phyloP scores from a whole-genome alignment of 2,329 filamentous ascomycete genomes.

The Paracoccidioides brasiliensis region DNA sequence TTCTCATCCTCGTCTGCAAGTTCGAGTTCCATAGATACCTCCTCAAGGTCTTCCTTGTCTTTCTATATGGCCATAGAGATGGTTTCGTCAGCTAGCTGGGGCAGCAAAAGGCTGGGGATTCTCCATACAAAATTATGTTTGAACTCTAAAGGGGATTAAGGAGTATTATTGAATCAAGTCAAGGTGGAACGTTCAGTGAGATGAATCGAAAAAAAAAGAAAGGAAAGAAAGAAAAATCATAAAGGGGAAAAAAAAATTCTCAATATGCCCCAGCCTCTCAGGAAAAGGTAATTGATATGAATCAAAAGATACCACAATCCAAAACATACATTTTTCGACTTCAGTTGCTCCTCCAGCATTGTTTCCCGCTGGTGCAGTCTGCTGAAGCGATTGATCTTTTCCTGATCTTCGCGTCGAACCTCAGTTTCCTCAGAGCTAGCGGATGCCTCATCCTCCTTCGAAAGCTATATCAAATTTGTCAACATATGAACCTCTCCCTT shows the following conservation, averaged over 20 bases:
- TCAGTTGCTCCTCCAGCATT: conserved; percentile 64
- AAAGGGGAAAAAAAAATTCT: neutral
- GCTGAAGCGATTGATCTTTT: conserved; percentile 98
- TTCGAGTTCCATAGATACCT: conserved; percentile 81
- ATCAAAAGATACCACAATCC: neutral
- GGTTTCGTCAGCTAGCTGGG: neutral
- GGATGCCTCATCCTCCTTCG: conserved; percentile 76
- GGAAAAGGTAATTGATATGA: neutral
- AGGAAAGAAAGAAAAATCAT: no score
- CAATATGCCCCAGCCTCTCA: neutral
- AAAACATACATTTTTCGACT: conserved; percentile 58
- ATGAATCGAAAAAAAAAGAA: no score
- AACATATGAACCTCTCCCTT: neutral
- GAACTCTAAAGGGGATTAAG: neutral
- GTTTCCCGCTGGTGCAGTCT: conserved; percentile 79
- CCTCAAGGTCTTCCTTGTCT: conserved; percentile 95
- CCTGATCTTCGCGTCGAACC: conserved; percentile 91
- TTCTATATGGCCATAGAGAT: conserved; percentile 46
- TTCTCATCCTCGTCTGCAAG: conserved; percentile 89
- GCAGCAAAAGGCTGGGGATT: neutral
- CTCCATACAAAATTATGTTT: neutral
- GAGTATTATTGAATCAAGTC: no score
- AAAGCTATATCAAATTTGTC: conserved; percentile 51
- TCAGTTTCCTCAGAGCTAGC: conserved; percentile 69
- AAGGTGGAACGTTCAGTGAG: neutral